Evolutionary conservation across 306 rosid species (phyloP), one percentile per base, ranked within the genome.

Genomic region (Vigna reflexopilosa): DNA sequence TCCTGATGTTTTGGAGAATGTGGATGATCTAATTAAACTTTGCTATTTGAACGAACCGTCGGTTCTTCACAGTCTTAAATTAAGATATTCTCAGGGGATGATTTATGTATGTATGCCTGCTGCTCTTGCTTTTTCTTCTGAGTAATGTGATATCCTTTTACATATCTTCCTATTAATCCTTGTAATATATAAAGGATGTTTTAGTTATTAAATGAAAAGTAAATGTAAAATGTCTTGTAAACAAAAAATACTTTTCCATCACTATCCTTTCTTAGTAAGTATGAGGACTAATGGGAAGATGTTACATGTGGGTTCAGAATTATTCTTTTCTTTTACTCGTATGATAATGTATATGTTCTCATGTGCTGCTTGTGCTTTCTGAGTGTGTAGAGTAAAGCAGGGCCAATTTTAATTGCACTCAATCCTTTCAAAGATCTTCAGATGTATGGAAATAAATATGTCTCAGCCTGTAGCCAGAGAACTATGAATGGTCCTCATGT

Each of bases 11-110:
- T 82, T 96, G 56, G 89, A 89, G 57, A 96, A 90, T 22, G 98
- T 80, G 4, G 92, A 91, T 68, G 91, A 96, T 88, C 97, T 96
- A 59, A 67, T 72, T n/a, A 92, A 91, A 77, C 97, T 96, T 54
- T 82, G 91, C 86, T 93, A 85, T 83, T 76, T 96, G 87, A 96
- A 96, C 19, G 98, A 96, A 72, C 98, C 99, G 24, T 91, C 98
- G 3, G 89, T 90, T 84, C 88, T 93, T 81, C 80, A 87, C 88
- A 93, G 86, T 85, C 96, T 93, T 47, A 90, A 59, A 72, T 72
- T 42, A 42, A 86, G 98, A 91, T 93, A 89, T 89, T 88, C 93
- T 57, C 88, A 66, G 75, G 93, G 89, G 64, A 75, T 73, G 84
- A 87, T 93, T 77, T 95, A 95, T 86, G 99, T 95, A 82, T 77